These are phyloP conservation scores for Phytophthora sp. DNA, from an alignment of 352 stramenopile species.

Conservation along the genomic window DNA sequence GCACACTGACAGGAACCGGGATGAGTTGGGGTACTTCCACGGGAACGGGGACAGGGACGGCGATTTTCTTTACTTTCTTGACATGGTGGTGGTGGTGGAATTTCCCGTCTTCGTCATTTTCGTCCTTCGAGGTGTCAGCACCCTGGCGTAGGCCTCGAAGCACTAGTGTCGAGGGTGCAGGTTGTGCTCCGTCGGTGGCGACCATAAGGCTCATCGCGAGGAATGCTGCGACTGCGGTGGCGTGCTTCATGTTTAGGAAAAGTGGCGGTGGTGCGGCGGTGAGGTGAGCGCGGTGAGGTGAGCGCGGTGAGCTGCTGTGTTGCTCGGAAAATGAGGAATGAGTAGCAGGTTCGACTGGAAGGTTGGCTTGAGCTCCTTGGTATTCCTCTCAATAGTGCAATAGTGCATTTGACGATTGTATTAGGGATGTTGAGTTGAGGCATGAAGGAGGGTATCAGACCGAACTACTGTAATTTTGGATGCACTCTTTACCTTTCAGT, in stretches of 20 bases:
- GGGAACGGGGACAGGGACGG: conserved; percentile 12
- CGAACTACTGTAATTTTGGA: too few species aligned
- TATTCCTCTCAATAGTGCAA: too few species aligned
- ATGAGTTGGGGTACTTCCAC: conserved; percentile 18
- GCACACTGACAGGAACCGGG: conserved; percentile 7
- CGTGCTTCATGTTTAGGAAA: conserved; percentile 3
- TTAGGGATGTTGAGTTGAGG: too few species aligned
- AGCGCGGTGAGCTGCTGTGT: not conserved
- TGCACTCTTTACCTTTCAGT: too few species aligned
- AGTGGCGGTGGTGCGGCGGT: not conserved
- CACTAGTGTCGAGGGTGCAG: not conserved
- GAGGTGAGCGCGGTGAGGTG: too few species aligned
- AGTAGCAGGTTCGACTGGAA: not conserved
- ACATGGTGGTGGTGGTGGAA: conserved; percentile 6
- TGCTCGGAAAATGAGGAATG: conserved; percentile 3
- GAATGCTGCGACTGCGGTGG: conserved; percentile 1
- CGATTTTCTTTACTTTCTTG: conserved; percentile 28
- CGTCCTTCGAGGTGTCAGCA: not conserved
- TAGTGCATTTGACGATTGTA: too few species aligned
- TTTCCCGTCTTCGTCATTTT: conserved; percentile 8
- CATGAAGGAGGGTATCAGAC: too few species aligned
- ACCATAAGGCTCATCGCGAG: conserved; percentile 8
- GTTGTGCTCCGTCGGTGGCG: not conserved
- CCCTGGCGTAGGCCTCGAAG: not conserved
- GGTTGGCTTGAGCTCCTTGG: too few species aligned